Conservation (phyloP, 371 early-diverging fungal genomes). For the Lichtheimia ornata region DNA sequence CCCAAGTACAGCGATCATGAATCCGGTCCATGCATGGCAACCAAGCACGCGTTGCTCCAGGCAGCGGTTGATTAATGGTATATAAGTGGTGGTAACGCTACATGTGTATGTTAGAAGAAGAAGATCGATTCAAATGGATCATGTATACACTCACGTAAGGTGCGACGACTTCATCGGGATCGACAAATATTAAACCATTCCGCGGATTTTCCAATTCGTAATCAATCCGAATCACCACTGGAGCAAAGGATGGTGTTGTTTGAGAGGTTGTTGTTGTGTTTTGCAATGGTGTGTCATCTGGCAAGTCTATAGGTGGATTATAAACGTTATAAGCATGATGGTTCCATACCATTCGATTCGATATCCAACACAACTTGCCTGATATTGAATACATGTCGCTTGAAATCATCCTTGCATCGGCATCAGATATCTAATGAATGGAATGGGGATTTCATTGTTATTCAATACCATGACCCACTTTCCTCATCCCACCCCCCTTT, state of each 20-base stretch:
- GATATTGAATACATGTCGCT: conserved; percentile 18
- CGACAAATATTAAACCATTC: conserved; percentile 57
- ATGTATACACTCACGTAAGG: conserved; percentile 49
- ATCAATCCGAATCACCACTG: conserved; percentile 53
- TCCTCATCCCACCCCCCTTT: neutral
- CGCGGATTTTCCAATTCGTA: conserved; percentile 55
- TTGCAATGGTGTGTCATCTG: conserved; percentile 14
- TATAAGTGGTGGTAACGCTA: conserved; percentile 72
- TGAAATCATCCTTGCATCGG: conserved; percentile 26
- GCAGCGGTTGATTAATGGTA: conserved; percentile 77
- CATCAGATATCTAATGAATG: conserved; percentile 26
- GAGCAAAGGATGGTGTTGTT: conserved; percentile 31
- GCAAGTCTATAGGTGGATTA: conserved; percentile 7
- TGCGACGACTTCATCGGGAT: conserved; percentile 60
- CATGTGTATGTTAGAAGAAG: neutral
- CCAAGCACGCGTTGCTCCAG: conserved; percentile 84
- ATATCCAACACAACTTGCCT: no score
- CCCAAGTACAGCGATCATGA: conserved; percentile 84
- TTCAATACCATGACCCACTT: neutral
- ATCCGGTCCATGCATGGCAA: conserved; percentile 87
- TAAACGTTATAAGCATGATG: no score
- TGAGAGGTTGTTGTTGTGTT: conserved; percentile 9
- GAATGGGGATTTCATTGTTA: no score
- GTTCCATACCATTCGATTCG: no score
- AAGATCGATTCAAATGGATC: no score